Base-by-base conservation (phyloP, 129 eudicot genomes). In the Arctium lappa region DNA sequence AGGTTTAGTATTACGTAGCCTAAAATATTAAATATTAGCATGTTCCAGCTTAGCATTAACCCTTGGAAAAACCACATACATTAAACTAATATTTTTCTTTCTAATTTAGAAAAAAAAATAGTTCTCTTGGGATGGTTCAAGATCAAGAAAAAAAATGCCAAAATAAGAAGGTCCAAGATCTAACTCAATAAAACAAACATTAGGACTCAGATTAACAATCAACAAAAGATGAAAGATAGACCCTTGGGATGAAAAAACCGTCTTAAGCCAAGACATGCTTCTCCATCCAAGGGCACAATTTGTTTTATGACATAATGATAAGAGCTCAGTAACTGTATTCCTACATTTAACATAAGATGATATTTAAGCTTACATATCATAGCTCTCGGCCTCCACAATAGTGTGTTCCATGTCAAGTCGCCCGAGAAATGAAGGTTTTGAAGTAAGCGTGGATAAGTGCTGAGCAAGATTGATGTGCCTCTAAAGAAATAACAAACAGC, bases 401-500 rank as follows among this genome's bases (percentile, higher is more conserved):
- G 99, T 96, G 77, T 96, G 98, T 66, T 96, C 99, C 94, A 93
- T 96, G 86, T 96, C 98, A 85, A 96, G 97, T 84, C 88, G 89
- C 38, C 88, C 97, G 77, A 88, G 90, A 89, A 96, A 93, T 39
- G 94, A 88, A 39, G 97, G 89, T 83, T 93, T 96, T 65, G 99
- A 93, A 50, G 99, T 96, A 60, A 88, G 90, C 9, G 94, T 88
- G 71, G 98, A 81, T 86, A 96, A 85, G 80, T 96, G 98, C 73
- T 96, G 99, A 88, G 97, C 99, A 90, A 96, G 99, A 86, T 93
- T 93, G 63, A 96, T 96, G 92, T 96, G 98, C 91, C 99, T 91
- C 99, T 96, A 86, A 37, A 86, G 69, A 78, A 68, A 71, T 37
- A 85, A 75, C 16, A 80, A 80, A 69, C 2, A 76, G 62, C 69